phyloP scores from a whole-genome alignment of 192 early-diverging fungal genomes.

The Podochytrium sp. region DNA sequence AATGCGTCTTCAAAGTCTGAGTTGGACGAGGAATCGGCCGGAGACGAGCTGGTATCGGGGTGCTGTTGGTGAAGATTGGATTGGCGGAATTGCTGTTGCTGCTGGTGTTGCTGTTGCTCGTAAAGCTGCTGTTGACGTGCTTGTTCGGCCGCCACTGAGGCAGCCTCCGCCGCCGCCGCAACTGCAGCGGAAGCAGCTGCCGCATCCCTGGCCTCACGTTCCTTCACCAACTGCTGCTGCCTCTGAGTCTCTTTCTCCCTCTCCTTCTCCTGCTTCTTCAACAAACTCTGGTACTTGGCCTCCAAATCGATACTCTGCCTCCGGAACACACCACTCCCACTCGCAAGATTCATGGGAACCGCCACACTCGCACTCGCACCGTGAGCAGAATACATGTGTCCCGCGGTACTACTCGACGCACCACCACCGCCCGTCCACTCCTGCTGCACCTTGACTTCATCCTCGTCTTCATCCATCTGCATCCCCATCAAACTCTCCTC shows the following conservation, averaged over 20 bases:
- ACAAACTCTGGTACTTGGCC: background rate
- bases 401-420: no score
- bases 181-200: background rate
- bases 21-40: conserved; percentile 3
- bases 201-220: background rate
- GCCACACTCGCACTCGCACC: background rate
- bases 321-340: no score
- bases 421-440: background rate
- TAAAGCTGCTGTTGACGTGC: no score
- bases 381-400: background rate
- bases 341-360: no score
- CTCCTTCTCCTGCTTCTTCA: background rate
- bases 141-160: no score
- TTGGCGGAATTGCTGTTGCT: background rate
- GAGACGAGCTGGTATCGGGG: background rate
- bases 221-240: background rate
- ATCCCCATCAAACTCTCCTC: background rate
- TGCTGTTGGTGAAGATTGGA: background rate
- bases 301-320: background rate
- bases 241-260: background rate
- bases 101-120: no score
- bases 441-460: background rate
- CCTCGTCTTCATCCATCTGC: background rate
- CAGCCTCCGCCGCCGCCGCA: conserved; percentile 1
- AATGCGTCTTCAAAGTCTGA: background rate